Percentiles rank a stretch among this genome's conserved stretches.
Conservation (phyloP, 208 protist genomes). For the Leishmania braziliensis region DNA sequence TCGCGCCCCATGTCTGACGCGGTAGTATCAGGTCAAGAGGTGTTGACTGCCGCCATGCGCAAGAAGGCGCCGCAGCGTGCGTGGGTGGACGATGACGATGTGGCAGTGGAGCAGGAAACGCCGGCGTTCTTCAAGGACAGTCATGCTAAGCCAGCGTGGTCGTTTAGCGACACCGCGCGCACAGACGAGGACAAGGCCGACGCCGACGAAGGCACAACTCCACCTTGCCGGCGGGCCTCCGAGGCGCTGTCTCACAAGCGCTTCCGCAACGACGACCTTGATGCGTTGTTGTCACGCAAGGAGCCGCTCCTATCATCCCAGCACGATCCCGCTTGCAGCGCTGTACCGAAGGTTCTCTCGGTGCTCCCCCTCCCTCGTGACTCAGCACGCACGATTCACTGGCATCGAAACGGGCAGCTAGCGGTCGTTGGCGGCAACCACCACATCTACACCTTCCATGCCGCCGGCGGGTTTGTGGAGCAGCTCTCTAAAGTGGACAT, state of each 20-base stretch:
- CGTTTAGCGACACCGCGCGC: constrained; percentile 41
- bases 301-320: constrained; percentile 70
- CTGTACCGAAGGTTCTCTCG: constrained; percentile 63
- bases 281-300: constrained; percentile 74
- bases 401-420: constrained; percentile 85
- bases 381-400: constrained; percentile 69
- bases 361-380: constrained; percentile 74
- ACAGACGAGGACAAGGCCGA: constrained; percentile 14
- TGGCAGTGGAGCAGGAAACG: constrained; percentile 21
- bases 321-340: constrained; percentile 42
- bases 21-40: constrained; percentile 1
- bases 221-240: constrained; percentile 11
- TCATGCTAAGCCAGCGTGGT: constrained; percentile 60
- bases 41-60: neutral
- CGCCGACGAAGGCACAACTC: neutral
- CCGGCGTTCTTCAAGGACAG: constrained; percentile 51
- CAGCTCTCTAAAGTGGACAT: constrained; percentile 74
- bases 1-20: constrained; percentile 11
- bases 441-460: constrained; percentile 86
- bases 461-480: constrained; percentile 81
- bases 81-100: constrained; percentile 77
- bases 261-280: constrained; percentile 75
- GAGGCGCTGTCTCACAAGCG: constrained; percentile 48
- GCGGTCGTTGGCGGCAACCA: constrained; percentile 74
- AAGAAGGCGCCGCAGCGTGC: constrained; percentile 28